These are phyloP conservation scores for Thraustochytrium sp. DNA, from an alignment of 352 stramenopile species.

Conservation along the genomic window DNA sequence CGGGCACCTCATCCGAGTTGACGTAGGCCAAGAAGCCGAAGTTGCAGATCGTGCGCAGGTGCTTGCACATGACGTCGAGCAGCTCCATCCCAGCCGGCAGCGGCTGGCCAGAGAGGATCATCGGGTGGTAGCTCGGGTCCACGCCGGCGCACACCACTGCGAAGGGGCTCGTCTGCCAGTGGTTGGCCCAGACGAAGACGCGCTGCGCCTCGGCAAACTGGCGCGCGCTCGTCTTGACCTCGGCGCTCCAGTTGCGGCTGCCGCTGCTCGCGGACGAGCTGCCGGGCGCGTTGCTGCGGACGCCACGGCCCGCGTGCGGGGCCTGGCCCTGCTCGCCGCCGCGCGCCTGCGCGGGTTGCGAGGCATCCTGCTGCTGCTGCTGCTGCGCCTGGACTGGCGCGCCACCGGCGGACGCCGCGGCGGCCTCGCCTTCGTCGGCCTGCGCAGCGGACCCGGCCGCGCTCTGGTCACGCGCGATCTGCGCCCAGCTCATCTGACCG, in stretches of 20 bases:
- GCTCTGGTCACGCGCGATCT: conserved; percentile 12
- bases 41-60: conserved; percentile 24
- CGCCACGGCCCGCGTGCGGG: not conserved
- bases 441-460: not conserved
- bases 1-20: not conserved
- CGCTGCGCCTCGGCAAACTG: not conserved
- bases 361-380: conserved; percentile 11
- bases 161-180: conserved; percentile 14
- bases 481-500: not conserved
- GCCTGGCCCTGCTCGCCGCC: not conserved
- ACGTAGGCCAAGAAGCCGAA: conserved; percentile 31
- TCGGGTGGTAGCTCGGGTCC: not conserved
- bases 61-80: conserved; percentile 20
- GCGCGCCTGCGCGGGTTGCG: not conserved
- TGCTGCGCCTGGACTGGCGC: not conserved
- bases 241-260: not conserved
- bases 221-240: conserved; percentile 1
- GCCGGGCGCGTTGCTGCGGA: not conserved
- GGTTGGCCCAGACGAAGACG: not conserved
- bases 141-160: not conserved
- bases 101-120: conserved; percentile 2
- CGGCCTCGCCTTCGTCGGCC: not conserved
- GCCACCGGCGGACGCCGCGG: not conserved
- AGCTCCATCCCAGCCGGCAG: not conserved
- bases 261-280: not conserved